Conservation (phyloP, 805 yeast species). For the Barnettozyma populi region DNA sequence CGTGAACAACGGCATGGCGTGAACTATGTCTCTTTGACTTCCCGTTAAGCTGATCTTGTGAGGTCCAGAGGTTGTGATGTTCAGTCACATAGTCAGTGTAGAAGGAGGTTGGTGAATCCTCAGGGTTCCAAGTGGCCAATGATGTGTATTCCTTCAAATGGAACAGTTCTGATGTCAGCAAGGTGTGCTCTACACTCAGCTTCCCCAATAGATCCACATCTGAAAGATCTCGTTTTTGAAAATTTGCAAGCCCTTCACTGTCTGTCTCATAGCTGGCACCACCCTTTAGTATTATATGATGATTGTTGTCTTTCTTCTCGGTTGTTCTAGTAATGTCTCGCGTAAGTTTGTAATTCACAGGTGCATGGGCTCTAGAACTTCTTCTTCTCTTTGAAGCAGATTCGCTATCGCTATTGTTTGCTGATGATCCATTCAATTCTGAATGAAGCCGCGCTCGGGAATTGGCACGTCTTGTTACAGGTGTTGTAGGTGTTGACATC, state of each 20-base stretch:
- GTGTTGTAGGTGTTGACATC: neutral
- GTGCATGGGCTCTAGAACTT: constrained; percentile 9
- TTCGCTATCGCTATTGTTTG: neutral
- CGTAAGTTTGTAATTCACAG: constrained; percentile 9
- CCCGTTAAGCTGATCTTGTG: constrained; percentile 3
- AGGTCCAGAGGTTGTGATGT: constrained; percentile 25
- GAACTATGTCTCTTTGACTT: constrained; percentile 21
- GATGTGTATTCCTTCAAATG: constrained; percentile 60
- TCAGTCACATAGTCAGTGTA: constrained; percentile 24
- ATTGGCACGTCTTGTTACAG: constrained; percentile 4
- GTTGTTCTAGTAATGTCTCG: neutral
- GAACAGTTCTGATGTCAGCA: constrained; percentile 54
- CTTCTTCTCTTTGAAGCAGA: constrained; percentile 5
- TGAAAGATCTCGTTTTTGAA: constrained; percentile 2
- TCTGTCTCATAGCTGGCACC: constrained; percentile 6
- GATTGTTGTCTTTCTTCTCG: constrained; percentile 1
- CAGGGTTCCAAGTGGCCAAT: constrained; percentile 57
- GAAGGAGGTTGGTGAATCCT: constrained; percentile 31
- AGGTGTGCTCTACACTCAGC: constrained; percentile 40
- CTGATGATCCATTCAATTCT: neutral
- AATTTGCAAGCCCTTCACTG: neutral
- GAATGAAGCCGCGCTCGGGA: constrained; percentile 6
- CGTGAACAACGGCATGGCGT: constrained; percentile 9
- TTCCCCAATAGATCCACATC: constrained; percentile 35
- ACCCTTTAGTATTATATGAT: constrained; percentile 3